phyloP scores from a whole-genome alignment of 805 yeast genomes.

The Blastobotrys chiropterorum region DNA sequence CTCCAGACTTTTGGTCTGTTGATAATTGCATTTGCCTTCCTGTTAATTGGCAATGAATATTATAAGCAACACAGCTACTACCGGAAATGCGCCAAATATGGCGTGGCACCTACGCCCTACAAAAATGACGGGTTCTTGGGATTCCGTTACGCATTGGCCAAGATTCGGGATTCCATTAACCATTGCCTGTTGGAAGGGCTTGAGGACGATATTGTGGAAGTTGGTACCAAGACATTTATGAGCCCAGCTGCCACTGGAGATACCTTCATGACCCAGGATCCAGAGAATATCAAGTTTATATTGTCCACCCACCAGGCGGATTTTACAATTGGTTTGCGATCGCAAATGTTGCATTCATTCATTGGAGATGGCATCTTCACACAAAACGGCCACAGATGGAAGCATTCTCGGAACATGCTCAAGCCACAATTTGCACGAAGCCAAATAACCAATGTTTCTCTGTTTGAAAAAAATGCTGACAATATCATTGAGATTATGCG shows the following conservation, averaged over 20 bases:
- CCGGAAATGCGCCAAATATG: background rate
- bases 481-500: background rate
- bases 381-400: constrained; percentile 28
- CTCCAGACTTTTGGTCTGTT: background rate
- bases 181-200: background rate
- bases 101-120: background rate
- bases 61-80: background rate
- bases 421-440: constrained; percentile 28
- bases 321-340: constrained; percentile 25
- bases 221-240: background rate
- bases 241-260: background rate
- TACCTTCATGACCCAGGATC: constrained; percentile 20
- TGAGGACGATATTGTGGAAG: background rate
- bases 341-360: background rate
- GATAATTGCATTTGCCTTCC: background rate
- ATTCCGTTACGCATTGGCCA: background rate
- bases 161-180: background rate
- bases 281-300: constrained; percentile 25
- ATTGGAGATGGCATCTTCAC: constrained; percentile 28
- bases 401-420: constrained; percentile 27
- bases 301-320: constrained; percentile 26
- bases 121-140: background rate
- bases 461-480: constrained; percentile 24
- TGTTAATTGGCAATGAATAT: background rate
- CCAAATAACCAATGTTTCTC: constrained; percentile 26